Base-by-base conservation (phyloP, 139 green algal species). In the Diplosphaera chodatii region DNA sequence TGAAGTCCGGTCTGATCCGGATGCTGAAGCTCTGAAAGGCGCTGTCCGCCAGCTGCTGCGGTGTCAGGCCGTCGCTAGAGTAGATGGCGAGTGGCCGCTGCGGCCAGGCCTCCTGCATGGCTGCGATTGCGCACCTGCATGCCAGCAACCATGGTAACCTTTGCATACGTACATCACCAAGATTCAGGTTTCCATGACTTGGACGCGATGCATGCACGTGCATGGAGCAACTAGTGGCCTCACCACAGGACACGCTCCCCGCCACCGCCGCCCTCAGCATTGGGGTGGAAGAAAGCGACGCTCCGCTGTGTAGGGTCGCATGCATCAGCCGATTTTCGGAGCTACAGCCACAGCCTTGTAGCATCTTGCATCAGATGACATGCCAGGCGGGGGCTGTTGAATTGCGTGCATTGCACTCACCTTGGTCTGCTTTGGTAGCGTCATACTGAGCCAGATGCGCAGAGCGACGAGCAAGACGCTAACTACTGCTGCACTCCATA, bases 221-320 rank as follows among this genome's bases (percentile, higher is more conserved):
- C n/a, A n/a, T n/a, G n/a, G n/a, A 33, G 33, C 65, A 59, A 10
- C 40, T 64, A 3, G 15, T 27, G 1, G 2, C 3, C 85, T 32
- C 69, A 96, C 94, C 94, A 98, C 13, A 98, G 83, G 40, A 98
- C 94, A 3, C 94, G 83, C 74, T 98, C 94, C 0, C 94, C 94
- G 28, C 94, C 94, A 31, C 94, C 94, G 10, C 94, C 94, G 21
- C 90, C 90, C 70, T 95, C 84, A 0, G 92, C 90, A 87, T 90
- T 90, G 1, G 94, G 94, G 41, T 98, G 94, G 78, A 97, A 98
- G 78, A 98, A 98, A 0, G 76, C 94, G 18, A 98, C 71, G 6
- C 71, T 77, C n/a, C 83, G 85, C 90, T 96, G 83, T 40, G 67
- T 13, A 62, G 40, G n/a, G 28, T 65, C 8, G 21, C 30, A 65